These are phyloP conservation scores for Rhodotorula sphaerocarpa DNA, from an alignment of 768 basidiomycete species.

Conservation along the genomic window DNA sequence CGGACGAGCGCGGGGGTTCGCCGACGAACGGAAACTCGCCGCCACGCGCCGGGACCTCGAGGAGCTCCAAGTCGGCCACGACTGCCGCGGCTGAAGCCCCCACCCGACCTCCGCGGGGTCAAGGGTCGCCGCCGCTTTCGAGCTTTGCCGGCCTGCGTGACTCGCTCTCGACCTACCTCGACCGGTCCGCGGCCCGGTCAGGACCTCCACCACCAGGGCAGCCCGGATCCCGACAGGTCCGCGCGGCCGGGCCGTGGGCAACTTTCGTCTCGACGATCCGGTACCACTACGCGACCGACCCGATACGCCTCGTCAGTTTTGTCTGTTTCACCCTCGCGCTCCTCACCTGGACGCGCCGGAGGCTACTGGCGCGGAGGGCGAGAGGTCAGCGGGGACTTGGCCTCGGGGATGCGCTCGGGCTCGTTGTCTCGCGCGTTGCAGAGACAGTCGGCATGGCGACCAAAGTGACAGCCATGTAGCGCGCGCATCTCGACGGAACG, in stretches of 20 bases:
- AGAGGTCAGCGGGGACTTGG: constrained; percentile 9
- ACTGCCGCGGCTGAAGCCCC: not conserved
- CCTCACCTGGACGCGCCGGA: constrained; percentile 10
- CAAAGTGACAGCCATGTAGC: constrained; percentile 22
- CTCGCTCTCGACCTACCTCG: constrained; percentile 16
- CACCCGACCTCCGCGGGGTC: not conserved
- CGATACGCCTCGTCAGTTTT: constrained; percentile 14
- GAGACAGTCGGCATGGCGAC: constrained; percentile 30
- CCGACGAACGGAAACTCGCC: constrained; percentile 1
- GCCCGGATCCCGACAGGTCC: no score
- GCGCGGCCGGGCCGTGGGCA: not conserved
- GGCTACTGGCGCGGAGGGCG: not conserved
- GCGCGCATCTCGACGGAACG: no score
- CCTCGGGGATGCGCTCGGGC: not conserved
- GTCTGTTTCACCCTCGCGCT: constrained; percentile 17
- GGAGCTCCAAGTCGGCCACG: not conserved
- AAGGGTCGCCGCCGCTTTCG: not conserved
- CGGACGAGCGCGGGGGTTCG: not conserved
- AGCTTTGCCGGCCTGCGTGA: constrained; percentile 7
- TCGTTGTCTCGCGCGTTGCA: constrained; percentile 3
- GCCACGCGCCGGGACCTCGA: not conserved
- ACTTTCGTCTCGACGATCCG: constrained; percentile 5
- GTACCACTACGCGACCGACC: constrained; percentile 18
- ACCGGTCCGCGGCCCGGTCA: not conserved
- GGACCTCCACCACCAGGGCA: not conserved